These are phyloP conservation scores for Ceratobasidium sp. DNA, from an alignment of 1,284 basidiomycete species.

Conservation along the genomic window DNA sequence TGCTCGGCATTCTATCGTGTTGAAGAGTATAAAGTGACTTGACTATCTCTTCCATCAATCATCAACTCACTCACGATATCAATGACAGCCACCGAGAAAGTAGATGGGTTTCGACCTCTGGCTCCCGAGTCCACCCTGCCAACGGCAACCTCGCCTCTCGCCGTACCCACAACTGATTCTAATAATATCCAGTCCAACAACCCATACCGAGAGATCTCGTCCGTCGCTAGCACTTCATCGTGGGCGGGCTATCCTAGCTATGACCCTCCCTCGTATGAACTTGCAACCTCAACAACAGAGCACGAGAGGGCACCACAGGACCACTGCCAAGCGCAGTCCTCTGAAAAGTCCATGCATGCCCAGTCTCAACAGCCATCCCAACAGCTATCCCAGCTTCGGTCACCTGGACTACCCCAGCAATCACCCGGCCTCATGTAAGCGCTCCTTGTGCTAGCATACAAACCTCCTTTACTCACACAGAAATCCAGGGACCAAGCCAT, in stretches of 20 bases:
- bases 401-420: background rate
- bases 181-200: background rate
- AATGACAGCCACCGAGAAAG: no score
- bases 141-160: background rate
- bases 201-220: background rate
- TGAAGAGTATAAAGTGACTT: no score
- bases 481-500: slow-evolving; percentile 1
- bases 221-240: background rate
- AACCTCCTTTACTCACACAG: background rate
- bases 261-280: slow-evolving; percentile 9
- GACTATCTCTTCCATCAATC: no score
- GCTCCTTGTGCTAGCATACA: background rate
- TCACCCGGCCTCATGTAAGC: background rate
- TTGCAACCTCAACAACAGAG: background rate
- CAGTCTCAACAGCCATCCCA: no score
- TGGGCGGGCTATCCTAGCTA: background rate
- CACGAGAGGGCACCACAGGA: no score
- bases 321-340: no score
- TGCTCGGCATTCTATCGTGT: background rate
- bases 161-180: background rate
- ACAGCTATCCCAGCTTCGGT: no score
- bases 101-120: no score
- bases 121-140: no score
- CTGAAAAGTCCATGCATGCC: no score
- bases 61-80: no score